phyloP scores from a whole-genome alignment of 306 rosid genomes.

The Astragalus glycyphyllos region DNA sequence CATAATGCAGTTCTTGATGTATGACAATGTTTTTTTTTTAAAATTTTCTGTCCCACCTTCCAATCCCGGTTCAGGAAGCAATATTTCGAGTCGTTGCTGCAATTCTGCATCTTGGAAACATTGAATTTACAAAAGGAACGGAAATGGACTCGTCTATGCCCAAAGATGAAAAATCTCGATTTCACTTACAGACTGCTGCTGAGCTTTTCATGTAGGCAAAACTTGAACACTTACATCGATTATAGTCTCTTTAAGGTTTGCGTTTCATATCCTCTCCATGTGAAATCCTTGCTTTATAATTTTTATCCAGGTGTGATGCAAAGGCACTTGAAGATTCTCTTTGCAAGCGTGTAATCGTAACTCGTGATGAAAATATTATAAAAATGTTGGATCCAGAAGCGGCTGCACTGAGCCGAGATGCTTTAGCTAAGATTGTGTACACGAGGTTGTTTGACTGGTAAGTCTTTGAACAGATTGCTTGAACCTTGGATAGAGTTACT shows the following conservation, averaged over 20 bases:
- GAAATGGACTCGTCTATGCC: conserved; percentile 90
- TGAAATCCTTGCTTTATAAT: conserved; percentile 39
- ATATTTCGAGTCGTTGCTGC: conserved; percentile 99
- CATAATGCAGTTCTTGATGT: conserved; percentile 27
- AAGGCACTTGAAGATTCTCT: conserved; percentile 97
- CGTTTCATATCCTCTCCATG: conserved; percentile 37
- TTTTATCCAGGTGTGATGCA: conserved; percentile 85
- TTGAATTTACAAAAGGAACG: conserved; percentile 91
- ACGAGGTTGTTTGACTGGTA: conserved; percentile 98
- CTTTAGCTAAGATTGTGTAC: conserved; percentile 93
- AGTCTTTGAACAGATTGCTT: conserved; percentile 42
- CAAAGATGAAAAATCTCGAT: conserved; percentile 89
- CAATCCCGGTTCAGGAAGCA: conserved; percentile 67
- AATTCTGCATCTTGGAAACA: conserved; percentile 94
- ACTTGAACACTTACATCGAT: conserved; percentile 39
- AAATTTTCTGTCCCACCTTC: conserved; percentile 17
- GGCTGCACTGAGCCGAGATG: conserved; percentile 94
- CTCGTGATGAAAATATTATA: conserved; percentile 94
- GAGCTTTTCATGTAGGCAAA: conserved; percentile 84
- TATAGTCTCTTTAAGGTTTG: conserved; percentile 32
- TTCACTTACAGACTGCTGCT: conserved; percentile 84
- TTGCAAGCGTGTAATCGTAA: conserved; percentile 96
- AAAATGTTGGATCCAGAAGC: conserved; percentile 94
- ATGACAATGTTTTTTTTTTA: conserved; percentile 30
- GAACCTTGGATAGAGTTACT: conserved; percentile 30